These are phyloP conservation scores for Colletotrichum eleusines DNA, from an alignment of 2,329 filamentous ascomycete species.

Conservation along the genomic window DNA sequence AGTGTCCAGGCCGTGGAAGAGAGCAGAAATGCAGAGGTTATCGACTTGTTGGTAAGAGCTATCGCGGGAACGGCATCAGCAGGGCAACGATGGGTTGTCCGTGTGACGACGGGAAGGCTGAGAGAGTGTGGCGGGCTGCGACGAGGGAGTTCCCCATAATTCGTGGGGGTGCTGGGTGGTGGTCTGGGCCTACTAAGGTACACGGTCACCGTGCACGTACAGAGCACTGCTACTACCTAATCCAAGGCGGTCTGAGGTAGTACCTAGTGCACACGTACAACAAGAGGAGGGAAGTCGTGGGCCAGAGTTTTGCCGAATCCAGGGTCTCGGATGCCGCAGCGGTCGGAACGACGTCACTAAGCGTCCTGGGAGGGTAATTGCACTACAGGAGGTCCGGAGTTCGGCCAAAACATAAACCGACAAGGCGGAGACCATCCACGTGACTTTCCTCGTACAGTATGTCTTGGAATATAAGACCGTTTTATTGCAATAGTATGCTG, in stretches of 20 bases:
- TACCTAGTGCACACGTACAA: too few relatives aligned
- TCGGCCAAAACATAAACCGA: background rate
- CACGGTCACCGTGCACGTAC: too few relatives aligned
- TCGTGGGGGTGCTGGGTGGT: constrained; percentile 10
- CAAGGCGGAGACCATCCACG: background rate
- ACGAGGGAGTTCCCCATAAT: constrained; percentile 30
- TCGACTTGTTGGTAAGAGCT: constrained; percentile 1
- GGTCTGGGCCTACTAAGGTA: background rate
- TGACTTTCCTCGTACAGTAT: background rate
- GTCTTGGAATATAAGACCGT: too few relatives aligned
- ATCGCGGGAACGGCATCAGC: constrained; percentile 36
- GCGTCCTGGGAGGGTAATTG: too few relatives aligned
- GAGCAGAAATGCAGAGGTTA: background rate
- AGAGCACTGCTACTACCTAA: too few relatives aligned
- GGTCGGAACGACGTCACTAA: constrained; percentile 30
- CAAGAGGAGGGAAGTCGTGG: background rate
- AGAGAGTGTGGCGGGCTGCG: constrained; percentile 11
- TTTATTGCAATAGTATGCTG: too few relatives aligned
- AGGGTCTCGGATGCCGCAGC: constrained; percentile 28
- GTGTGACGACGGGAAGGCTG: constrained; percentile 38
- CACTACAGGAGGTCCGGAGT: background rate
- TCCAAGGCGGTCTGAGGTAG: too few relatives aligned
- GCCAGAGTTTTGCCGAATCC: constrained; percentile 39
- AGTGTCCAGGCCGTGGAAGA: background rate
- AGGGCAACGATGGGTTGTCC: constrained; percentile 30